phyloP scores from a whole-genome alignment of 2,329 filamentous ascomycete species.

The Cercospora sojina region DNA sequence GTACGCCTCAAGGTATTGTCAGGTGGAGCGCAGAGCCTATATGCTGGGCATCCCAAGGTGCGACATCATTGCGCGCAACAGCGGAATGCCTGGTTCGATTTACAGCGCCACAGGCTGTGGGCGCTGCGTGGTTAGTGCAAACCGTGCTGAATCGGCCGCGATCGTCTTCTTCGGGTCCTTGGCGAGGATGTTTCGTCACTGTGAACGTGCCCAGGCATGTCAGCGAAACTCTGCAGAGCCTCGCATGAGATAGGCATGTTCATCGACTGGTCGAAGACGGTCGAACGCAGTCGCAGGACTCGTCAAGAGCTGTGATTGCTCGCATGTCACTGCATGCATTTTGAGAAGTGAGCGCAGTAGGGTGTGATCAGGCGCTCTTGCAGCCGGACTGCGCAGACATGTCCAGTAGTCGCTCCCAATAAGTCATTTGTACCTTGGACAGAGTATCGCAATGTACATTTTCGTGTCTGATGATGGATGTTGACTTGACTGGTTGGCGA shows the following conservation, averaged over 20 bases:
- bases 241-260: not conserved
- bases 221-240: not conserved
- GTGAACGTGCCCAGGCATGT: not conserved
- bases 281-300: not conserved
- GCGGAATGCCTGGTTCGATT: not conserved
- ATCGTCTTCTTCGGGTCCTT: not conserved
- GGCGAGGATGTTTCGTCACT: not conserved
- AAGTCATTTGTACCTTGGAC: not conserved
- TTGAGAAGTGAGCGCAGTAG: too few species aligned
- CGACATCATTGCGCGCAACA: not conserved
- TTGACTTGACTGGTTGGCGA: not conserved
- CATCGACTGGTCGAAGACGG: not conserved
- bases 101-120: not conserved
- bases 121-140: not conserved
- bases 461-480: not conserved
- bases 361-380: too few species aligned
- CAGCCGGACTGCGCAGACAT: too few species aligned
- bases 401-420: too few species aligned
- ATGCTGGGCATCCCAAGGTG: not conserved
- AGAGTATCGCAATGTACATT: not conserved
- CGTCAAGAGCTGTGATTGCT: not conserved
- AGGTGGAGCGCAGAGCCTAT: not conserved
- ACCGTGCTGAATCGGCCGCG: not conserved
- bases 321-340: not conserved
- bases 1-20: not conserved